Conservation (phyloP, 2,329 filamentous ascomycete genomes). For the Calonectria honghensis region DNA sequence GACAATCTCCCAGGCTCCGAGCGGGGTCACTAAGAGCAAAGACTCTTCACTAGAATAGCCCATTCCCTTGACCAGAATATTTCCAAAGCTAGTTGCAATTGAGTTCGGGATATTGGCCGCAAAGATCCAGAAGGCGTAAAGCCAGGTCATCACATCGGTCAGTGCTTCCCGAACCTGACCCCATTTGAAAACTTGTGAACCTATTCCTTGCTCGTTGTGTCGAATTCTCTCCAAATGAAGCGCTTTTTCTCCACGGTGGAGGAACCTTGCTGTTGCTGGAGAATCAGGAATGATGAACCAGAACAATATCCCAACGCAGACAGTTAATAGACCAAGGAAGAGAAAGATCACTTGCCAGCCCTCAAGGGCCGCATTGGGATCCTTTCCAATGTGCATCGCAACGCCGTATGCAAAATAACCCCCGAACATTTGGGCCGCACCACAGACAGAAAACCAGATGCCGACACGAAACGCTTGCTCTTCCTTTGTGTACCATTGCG, state of each 20-base stretch:
- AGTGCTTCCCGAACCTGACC: constrained; percentile 45
- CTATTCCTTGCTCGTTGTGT: constrained; percentile 45
- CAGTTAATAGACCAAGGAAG: constrained; percentile 41
- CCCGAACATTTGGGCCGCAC: constrained; percentile 48
- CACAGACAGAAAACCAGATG: constrained; percentile 50
- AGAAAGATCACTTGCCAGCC: constrained; percentile 47
- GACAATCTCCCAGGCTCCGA: constrained; percentile 46
- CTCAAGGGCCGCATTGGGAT: constrained; percentile 33
- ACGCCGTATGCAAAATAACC: constrained; percentile 51
- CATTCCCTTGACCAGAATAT: constrained; percentile 45
- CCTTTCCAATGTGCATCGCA: constrained; percentile 44
- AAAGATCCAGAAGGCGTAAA: constrained; percentile 49
- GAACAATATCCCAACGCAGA: constrained; percentile 33
- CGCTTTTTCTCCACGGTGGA: constrained; percentile 36
- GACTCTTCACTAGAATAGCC: constrained; percentile 41
- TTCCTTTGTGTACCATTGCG: constrained; percentile 49
- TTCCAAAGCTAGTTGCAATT: constrained; percentile 45
- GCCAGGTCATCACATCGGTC: constrained; percentile 46
- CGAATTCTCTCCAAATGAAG: constrained; percentile 43
- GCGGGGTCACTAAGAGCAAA: constrained; percentile 42
- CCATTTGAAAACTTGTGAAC: constrained; percentile 47
- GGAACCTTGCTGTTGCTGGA: constrained; percentile 36
- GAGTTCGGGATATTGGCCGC: constrained; percentile 49
- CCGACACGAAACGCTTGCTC: constrained; percentile 49
- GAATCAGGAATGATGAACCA: constrained; percentile 47